Percentiles rank a stretch among this genome's conserved stretches.
Conservation (phyloP, 768 basidiomycete species). For the Calocera viscosa region DNA sequence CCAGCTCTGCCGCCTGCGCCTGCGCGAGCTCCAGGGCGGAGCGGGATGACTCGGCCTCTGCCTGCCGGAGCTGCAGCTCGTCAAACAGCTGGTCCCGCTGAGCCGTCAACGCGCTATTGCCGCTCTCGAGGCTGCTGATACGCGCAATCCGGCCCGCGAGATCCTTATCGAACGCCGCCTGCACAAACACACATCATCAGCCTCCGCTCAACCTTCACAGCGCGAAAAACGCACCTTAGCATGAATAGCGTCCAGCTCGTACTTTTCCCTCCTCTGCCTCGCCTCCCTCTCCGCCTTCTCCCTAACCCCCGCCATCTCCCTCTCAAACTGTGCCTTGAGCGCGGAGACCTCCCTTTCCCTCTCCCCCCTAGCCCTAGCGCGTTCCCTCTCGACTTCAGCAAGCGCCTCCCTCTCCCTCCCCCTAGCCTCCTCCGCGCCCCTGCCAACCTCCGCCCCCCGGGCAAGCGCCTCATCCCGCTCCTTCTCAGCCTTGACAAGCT, state of each 20-base stretch:
- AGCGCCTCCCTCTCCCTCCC: slow-evolving; percentile 41
- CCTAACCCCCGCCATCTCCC: slow-evolving; percentile 35
- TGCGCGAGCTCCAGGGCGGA: slow-evolving; percentile 62
- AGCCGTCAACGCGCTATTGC: slow-evolving; percentile 50
- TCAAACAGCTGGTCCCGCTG: slow-evolving; percentile 80
- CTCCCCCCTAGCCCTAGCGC: slow-evolving; percentile 48
- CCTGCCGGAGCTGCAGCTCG: slow-evolving; percentile 74
- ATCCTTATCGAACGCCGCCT: slow-evolving; percentile 63
- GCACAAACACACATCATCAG: neutral
- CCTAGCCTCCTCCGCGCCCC: slow-evolving; percentile 42
- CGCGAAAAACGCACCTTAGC: slow-evolving; percentile 45
- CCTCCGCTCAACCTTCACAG: neutral
- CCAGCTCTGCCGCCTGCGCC: slow-evolving; percentile 67
- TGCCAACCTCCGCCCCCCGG: slow-evolving; percentile 41
- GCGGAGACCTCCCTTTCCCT: slow-evolving; percentile 49
- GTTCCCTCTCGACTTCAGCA: slow-evolving; percentile 43
- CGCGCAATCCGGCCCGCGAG: slow-evolving; percentile 45
- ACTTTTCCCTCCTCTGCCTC: slow-evolving; percentile 49
- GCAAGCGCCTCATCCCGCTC: slow-evolving; percentile 68
- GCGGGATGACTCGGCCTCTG: slow-evolving; percentile 74
- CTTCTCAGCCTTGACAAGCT: slow-evolving; percentile 92
- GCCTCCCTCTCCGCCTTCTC: slow-evolving; percentile 55
- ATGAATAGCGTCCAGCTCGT: slow-evolving; percentile 61
- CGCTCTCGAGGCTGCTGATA: slow-evolving; percentile 56
- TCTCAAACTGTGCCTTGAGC: slow-evolving; percentile 24